Evolutionary conservation across 1,284 basidiomycete species (phyloP).

Genomic region (Mycena citricolor): DNA sequence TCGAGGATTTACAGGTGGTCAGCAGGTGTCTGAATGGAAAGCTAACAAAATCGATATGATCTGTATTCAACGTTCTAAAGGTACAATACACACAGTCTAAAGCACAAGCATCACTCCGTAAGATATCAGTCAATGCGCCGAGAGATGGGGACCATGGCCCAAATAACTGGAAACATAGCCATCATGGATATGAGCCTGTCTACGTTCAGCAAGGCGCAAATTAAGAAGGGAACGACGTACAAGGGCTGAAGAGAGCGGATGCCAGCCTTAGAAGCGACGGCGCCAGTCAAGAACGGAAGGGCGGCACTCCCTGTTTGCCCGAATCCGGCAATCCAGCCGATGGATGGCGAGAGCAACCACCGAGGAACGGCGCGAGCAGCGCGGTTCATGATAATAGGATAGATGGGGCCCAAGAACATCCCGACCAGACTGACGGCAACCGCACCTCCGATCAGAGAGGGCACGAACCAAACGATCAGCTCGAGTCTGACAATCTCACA

Average conservation of each 20-base stretch:
- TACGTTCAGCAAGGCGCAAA: neutral
- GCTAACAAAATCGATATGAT: too few species aligned
- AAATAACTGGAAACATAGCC: conserved; percentile 16
- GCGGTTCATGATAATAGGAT: conserved; percentile 62
- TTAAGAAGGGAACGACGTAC: conserved; percentile 2
- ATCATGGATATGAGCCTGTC: conserved; percentile 17
- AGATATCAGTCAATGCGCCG: conserved; percentile 12
- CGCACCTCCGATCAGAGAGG: conserved; percentile 7
- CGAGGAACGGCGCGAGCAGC: conserved; percentile 54
- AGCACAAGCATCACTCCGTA: neutral
- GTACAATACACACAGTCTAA: neutral
- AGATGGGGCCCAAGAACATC: conserved; percentile 49
- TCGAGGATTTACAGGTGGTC: too few species aligned
- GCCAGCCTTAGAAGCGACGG: conserved; percentile 14
- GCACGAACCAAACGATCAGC: conserved; percentile 34
- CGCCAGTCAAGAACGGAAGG: conserved; percentile 19
- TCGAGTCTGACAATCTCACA: neutral
- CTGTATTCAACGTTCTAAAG: neutral
- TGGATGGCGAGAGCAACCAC: conserved; percentile 32
- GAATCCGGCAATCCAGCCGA: conserved; percentile 63
- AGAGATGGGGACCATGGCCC: conserved; percentile 16
- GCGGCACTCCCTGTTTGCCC: conserved; percentile 68
- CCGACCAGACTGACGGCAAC: conserved; percentile 16
- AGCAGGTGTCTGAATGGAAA: too few species aligned
- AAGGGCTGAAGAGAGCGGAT: conserved; percentile 17